Conservation (phyloP, 768 basidiomycete genomes). For the Trametes maxima region DNA sequence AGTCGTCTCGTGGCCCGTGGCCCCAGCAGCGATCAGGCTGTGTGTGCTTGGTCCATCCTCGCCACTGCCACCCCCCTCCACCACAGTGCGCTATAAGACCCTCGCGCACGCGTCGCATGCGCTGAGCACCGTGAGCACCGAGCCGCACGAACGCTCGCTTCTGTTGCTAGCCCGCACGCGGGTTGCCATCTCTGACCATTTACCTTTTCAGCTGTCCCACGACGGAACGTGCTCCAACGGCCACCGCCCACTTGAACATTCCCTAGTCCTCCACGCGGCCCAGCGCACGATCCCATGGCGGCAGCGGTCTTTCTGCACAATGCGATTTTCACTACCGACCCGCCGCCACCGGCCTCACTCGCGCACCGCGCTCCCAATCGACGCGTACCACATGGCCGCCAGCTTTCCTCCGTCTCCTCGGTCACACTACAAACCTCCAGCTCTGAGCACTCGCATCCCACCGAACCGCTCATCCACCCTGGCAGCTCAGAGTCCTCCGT, state of each 20-base stretch:
- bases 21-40: neutral
- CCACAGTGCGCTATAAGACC: neutral
- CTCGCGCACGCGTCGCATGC: neutral
- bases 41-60: neutral
- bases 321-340: constrained; percentile 43
- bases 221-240: neutral
- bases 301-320: constrained; percentile 58
- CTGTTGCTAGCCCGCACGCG: constrained; percentile 11
- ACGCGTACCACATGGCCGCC: constrained; percentile 24
- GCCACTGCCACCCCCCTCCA: constrained; percentile 1
- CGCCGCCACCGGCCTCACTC: constrained; percentile 22
- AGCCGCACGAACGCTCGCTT: neutral
- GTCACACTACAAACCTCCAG: constrained; percentile 32
- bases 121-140: neutral
- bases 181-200: constrained; percentile 12
- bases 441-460: constrained; percentile 35
- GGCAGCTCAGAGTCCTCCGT: constrained; percentile 32
- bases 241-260: neutral
- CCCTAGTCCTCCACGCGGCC: neutral
- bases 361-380: constrained; percentile 7
- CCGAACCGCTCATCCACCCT: constrained; percentile 35
- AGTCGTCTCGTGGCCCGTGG: neutral
- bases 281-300: constrained; percentile 45
- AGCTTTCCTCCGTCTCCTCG: constrained; percentile 34
- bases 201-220: constrained; percentile 7